These are phyloP conservation scores for Microstegium vimineum DNA, from an alignment of 176 grass and related monocot species.

Conservation along the genomic window DNA sequence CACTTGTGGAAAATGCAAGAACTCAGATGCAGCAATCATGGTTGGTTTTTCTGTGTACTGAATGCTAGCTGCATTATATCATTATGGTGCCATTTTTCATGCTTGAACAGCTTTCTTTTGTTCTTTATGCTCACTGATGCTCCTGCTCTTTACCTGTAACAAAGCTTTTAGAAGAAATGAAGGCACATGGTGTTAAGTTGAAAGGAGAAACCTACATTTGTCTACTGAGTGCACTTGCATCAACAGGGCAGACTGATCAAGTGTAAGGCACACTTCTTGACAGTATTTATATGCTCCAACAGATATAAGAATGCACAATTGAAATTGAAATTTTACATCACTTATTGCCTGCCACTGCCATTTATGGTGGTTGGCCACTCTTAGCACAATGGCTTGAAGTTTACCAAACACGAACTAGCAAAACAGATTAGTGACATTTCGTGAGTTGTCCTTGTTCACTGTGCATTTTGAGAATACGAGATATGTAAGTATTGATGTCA, in stretches of 20 bases:
- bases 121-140: constrained; percentile 1
- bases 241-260: constrained; percentile 76
- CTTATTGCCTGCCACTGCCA: neutral
- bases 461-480: constrained; percentile 1
- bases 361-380: neutral
- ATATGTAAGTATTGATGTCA: neutral
- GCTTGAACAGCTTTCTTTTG: neutral
- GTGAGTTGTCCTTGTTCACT: neutral
- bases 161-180: constrained; percentile 99
- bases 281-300: neutral
- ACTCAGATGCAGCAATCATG: constrained; percentile 80
- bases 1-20: constrained; percentile 86
- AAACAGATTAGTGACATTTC: neutral
- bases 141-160: constrained; percentile 26
- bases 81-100: neutral
- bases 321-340: neutral
- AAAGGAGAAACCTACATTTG: constrained; percentile 96
- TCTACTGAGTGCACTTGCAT: constrained; percentile 83
- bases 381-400: constrained; percentile 8
- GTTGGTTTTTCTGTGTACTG: constrained; percentile 34
- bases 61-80: neutral
- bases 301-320: neutral
- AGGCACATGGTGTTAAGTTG: constrained; percentile 71
- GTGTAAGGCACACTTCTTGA: constrained; percentile 53
- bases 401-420: constrained; percentile 8